Base-by-base conservation (phyloP, 2,329 filamentous ascomycete genomes). In the Ophiostoma piceae region DNA sequence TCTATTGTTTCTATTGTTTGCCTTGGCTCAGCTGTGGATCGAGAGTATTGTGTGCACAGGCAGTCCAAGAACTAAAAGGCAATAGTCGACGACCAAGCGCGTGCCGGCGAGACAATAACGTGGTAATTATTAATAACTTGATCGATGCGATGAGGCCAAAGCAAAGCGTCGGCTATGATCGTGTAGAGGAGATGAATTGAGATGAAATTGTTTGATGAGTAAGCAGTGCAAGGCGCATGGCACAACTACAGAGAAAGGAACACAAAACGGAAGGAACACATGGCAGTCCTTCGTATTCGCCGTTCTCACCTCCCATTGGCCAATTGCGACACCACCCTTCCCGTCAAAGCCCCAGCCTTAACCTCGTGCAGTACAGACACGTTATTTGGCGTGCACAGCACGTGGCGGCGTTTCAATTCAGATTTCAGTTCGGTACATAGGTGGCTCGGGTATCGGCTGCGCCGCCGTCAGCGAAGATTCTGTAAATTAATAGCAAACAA, bases 361-460 rank as follows among this genome's bases (percentile, higher is more conserved):
- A 26, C 8, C 12, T 22, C 26, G 12, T 54, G 29, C 64, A 16
- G 1, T 19, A 1, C 9, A 14, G 26, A 66, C 69, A 70, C 69
- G 66, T 68, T 68, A 5, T 62, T 62, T 70, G 9, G 62, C 67
- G 69, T 70, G 69, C 11, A 26, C 12, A 54, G 62, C 69, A 70
- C 69, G 69, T 70, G 69, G 69, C 62, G 60, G 69, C 67, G 47
- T 66, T 66, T 68, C 62, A 66, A 68, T 47, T 60, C 66, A 43
- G 47, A 66, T 47, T 22, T n/a, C 2, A 16, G 35, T 2, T 37
- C 29, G 64, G 37, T 69, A 66, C 51, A 16, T 47, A 16, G 43
- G 35, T 62, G 22, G 26, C 26, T 62, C 57, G 57, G 26, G n/a
- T 26, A 57, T 57, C 51, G 51, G 51, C 16, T 57, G 47, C 19